Evolutionary conservation across 139 green algal genomes (phyloP).

Genomic region (Yamagishiella unicocca): DNA sequence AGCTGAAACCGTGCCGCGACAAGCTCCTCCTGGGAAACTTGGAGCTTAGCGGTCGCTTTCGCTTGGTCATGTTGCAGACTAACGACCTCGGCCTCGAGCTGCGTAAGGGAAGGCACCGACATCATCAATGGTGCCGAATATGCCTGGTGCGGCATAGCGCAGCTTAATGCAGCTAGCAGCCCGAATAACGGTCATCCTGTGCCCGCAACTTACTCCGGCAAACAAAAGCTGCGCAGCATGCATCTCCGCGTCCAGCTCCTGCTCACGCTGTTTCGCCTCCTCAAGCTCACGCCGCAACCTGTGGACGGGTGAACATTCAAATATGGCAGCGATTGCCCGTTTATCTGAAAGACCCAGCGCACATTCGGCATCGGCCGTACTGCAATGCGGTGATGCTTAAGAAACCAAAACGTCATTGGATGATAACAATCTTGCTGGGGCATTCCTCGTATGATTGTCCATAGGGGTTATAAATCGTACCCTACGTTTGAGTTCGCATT

Average conservation of each 20-base stretch:
- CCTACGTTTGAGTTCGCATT: too few species aligned
- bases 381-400: too few species aligned
- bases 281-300: slow-evolving; percentile 31
- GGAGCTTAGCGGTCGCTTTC: slow-evolving; percentile 31
- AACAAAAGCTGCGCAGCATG: slow-evolving; percentile 19
- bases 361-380: too few species aligned
- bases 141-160: background rate
- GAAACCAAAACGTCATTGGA: too few species aligned
- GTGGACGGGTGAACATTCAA: too few species aligned
- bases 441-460: too few species aligned
- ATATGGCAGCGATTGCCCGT: too few species aligned
- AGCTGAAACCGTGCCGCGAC: background rate
- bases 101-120: background rate
- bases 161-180: too few species aligned
- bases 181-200: too few species aligned
- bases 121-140: background rate
- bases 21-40: slow-evolving; percentile 33
- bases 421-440: too few species aligned
- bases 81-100: slow-evolving; percentile 44
- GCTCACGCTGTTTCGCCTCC: background rate
- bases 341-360: too few species aligned
- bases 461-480: too few species aligned
- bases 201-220: slow-evolving; percentile 12
- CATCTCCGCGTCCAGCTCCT: slow-evolving; percentile 21
- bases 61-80: slow-evolving; percentile 44